These are phyloP conservation scores for Aureobasidium sp. DNA, from an alignment of 2,329 filamentous ascomycete genomes.

Conservation along the genomic window DNA sequence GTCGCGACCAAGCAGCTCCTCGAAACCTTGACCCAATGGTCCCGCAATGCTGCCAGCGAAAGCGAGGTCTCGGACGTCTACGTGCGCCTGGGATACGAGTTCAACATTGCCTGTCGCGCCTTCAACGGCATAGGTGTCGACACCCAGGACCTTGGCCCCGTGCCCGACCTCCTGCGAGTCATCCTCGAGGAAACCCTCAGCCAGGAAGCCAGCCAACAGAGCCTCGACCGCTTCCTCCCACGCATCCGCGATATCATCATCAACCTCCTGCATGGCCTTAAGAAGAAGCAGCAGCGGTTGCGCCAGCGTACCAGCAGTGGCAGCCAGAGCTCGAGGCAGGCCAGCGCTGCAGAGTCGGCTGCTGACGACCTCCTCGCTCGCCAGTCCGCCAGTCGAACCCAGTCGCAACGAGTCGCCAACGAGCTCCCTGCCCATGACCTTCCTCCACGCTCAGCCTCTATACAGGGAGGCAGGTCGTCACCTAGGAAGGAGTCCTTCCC, in stretches of 20 bases:
- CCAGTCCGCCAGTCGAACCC: conserved; percentile 34
- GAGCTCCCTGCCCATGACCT: conserved; percentile 34
- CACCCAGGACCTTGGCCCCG: conserved; percentile 85
- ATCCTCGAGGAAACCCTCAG: conserved; percentile 95
- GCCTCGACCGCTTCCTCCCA: conserved; percentile 86
- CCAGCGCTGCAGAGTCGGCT: conserved; percentile 39
- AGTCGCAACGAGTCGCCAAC: conserved; percentile 33
- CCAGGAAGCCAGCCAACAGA: conserved; percentile 89
- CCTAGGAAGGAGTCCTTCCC: conserved; percentile 34
- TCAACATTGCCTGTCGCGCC: conserved; percentile 96
- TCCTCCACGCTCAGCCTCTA: conserved; percentile 41
- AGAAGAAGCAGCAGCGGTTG: conserved; percentile 91
- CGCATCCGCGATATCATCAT: conserved; percentile 98
- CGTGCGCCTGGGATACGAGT: conserved; percentile 93
- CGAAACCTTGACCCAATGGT: conserved; percentile 97
- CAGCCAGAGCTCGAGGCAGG: conserved; percentile 29
- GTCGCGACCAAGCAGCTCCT: conserved; percentile 97
- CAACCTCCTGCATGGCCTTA: conserved; percentile 88
- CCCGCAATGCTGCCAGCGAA: conserved; percentile 81
- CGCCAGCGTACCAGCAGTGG: conserved; percentile 40
- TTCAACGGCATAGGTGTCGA: conserved; percentile 97
- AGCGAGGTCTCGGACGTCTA: conserved; percentile 97
- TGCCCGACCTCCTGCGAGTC: conserved; percentile 79
- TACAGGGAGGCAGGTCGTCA: conserved; percentile 34
- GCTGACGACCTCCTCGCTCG: conserved; percentile 35